Conservation (phyloP, 2,329 filamentous ascomycete species). For the Colletotrichum orbiculare region DNA sequence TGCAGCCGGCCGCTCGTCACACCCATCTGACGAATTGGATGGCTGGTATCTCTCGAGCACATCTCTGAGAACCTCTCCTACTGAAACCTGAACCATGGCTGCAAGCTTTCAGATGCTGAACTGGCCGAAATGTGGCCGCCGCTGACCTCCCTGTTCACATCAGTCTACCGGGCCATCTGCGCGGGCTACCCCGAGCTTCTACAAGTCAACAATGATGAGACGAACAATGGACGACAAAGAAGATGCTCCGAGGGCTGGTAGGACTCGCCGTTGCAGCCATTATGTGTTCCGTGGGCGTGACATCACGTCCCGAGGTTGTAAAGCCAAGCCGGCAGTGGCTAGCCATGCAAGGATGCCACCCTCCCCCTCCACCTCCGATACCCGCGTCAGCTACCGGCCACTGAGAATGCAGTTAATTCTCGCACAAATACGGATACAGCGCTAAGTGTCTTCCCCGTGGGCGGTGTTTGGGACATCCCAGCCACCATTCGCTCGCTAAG, state of each 20-base stretch:
- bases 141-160: not conserved
- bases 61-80: not conserved
- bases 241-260: not conserved
- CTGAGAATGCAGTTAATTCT: conserved; percentile 2
- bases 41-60: no score
- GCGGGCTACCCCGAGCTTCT: not conserved
- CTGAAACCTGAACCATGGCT: conserved; percentile 3
- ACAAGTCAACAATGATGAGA: conserved; percentile 2
- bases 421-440: not conserved
- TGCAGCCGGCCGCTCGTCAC: not conserved
- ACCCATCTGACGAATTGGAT: no score
- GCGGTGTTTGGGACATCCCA: conserved; percentile 1
- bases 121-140: conserved; percentile 13
- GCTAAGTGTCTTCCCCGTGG: conserved; percentile 6
- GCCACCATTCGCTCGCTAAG: conserved; percentile 4
- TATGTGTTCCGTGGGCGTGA: conserved; percentile 7
- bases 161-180: not conserved
- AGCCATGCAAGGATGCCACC: not conserved
- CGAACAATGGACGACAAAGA: conserved; percentile 1
- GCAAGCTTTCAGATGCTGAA: not conserved
- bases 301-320: conserved; percentile 1
- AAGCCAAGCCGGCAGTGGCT: conserved; percentile 26
- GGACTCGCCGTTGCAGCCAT: not conserved
- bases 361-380: not conserved
- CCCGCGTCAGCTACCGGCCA: conserved; percentile 1